Evolutionary conservation across 805 yeast species (phyloP), one percentile per base, ranked within the genome.

Genomic region (Ogataea paradorogensis): DNA sequence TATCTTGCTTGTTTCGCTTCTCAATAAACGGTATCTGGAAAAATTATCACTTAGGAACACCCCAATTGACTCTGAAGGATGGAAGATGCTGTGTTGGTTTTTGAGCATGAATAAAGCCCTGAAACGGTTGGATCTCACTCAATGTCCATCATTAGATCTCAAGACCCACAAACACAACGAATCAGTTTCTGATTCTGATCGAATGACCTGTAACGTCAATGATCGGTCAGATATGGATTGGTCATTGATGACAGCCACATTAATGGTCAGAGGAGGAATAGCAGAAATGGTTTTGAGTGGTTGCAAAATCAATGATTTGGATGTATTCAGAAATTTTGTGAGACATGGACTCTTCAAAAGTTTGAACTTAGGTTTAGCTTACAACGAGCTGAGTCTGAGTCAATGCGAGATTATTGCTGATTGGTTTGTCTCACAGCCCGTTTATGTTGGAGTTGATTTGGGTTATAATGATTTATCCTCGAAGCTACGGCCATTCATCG

Each of bases 271-370:
- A 47, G 82, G 82, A 29, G 91, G 93, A 3, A 73, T 90, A 22
- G 91, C 82, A 45, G 96, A 87, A 54, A 63, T 90, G 42, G 70
- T 87, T 27, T 61, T 90, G 35, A 85, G 87, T 35, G 96, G 96
- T 13, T 73, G 88, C 67, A 63, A 84, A 65, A 71, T 80, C 39
- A 69, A 69, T 3, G 78, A 80, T 40, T 55, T 79, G 16, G 72
- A 67, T 5, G 64, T 69, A 1, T 84, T 89, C 53, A 71, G 73
- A 30, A 65, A 69, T 35, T 61, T 84, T 26, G 61, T 90, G 14
- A 67, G 66, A 31, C 62, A 72, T 27, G 93, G 85, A 1, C 73
- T 82, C 9, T 54, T 70, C 33, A 67, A 65, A 18, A 84, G 95
- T 0, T 57, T 64, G 42, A 73, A 85, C 45, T 63, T 90, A 9